A percentile compares a stretch with the other conserved stretches of the same genome.
phyloP scores from a whole-genome alignment of 371 early-diverging fungal genomes.

The Massospora cicadina region DNA sequence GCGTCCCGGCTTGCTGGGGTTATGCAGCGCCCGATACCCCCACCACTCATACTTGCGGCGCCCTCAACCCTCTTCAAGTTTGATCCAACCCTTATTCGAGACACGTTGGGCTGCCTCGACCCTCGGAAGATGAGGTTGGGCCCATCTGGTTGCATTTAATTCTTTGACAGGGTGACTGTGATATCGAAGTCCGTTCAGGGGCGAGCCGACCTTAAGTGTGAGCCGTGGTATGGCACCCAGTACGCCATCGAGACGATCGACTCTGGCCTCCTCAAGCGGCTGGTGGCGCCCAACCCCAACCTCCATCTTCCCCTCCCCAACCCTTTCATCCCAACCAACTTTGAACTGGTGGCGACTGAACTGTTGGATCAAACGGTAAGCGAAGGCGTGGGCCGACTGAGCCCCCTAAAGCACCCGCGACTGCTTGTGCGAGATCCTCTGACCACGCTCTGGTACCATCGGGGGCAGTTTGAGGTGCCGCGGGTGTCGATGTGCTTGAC shows the following conservation, averaged over 20 bases:
- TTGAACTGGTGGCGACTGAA: constrained; percentile 31
- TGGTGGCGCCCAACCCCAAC: constrained; percentile 25
- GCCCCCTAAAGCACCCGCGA: not conserved
- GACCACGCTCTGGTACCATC: not conserved
- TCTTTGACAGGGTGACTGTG: not conserved
- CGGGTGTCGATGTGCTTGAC: constrained; percentile 16
- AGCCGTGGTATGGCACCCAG: constrained; percentile 68
- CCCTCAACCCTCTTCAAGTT: constrained; percentile 39
- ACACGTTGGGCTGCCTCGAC: constrained; percentile 33
- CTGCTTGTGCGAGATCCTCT: not conserved
- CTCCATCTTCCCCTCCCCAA: constrained; percentile 58
- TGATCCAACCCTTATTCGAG: constrained; percentile 35
- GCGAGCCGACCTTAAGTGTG: constrained; percentile 18
- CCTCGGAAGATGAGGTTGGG: constrained; percentile 38
- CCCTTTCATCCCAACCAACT: constrained; percentile 63
- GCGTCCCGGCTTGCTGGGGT: constrained; percentile 34
- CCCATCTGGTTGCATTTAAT: not conserved
- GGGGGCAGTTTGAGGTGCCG: constrained; percentile 1
- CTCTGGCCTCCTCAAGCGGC: constrained; percentile 23
- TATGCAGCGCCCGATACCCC: constrained; percentile 46
- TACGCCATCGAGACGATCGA: constrained; percentile 51
- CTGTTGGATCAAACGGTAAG: not conserved
- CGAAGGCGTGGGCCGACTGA: not conserved
- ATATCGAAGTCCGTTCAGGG: not conserved
- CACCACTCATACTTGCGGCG: constrained; percentile 49